Evolutionary conservation across 2,329 filamentous ascomycete genomes (phyloP).

Genomic region (Fusarium incarnatum): DNA sequence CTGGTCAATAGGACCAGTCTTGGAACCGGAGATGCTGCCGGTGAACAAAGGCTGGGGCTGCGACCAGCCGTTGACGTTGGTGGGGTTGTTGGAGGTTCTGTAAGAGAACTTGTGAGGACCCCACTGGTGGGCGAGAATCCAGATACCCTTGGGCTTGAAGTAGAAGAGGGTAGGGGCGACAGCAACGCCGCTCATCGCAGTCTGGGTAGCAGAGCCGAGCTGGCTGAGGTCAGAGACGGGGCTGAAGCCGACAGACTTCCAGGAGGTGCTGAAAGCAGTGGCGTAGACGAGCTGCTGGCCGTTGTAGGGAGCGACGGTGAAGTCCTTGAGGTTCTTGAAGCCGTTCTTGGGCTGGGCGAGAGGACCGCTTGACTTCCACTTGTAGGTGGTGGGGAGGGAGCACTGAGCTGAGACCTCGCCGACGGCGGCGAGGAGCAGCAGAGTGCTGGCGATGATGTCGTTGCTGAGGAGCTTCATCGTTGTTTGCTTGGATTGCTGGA

Average conservation of each 20-base stretch:
- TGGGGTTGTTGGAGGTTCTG: slow-evolving; percentile 68
- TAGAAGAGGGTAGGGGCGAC: slow-evolving; percentile 69
- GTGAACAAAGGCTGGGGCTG: slow-evolving; percentile 15
- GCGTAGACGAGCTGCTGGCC: slow-evolving; percentile 71
- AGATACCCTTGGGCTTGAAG: slow-evolving; percentile 69
- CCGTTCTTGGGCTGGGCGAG: slow-evolving; percentile 23
- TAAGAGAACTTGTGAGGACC: slow-evolving; percentile 70
- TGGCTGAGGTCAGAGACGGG: slow-evolving; percentile 5
- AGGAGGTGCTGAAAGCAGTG: slow-evolving; percentile 56
- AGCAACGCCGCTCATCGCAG: neutral
- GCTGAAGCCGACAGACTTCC: slow-evolving; percentile 54
- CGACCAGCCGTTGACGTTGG: slow-evolving; percentile 65
- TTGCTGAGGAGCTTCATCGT: slow-evolving; percentile 10
- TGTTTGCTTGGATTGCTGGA: neutral
- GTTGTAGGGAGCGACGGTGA: slow-evolving; percentile 66
- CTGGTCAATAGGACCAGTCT: slow-evolving; percentile 69
- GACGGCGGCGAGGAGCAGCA: slow-evolving; percentile 16
- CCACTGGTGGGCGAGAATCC: slow-evolving; percentile 76
- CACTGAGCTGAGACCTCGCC: slow-evolving; percentile 19
- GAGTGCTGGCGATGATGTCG: slow-evolving; percentile 2
- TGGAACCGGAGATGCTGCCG: neutral
- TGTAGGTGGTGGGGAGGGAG: slow-evolving; percentile 7
- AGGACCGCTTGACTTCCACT: slow-evolving; percentile 1
- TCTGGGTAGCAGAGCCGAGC: slow-evolving; percentile 15
- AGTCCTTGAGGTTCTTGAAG: slow-evolving; percentile 66